Conservation (phyloP, 495 filamentous ascomycete species). For the Penicillium dipodomyicola region DNA sequence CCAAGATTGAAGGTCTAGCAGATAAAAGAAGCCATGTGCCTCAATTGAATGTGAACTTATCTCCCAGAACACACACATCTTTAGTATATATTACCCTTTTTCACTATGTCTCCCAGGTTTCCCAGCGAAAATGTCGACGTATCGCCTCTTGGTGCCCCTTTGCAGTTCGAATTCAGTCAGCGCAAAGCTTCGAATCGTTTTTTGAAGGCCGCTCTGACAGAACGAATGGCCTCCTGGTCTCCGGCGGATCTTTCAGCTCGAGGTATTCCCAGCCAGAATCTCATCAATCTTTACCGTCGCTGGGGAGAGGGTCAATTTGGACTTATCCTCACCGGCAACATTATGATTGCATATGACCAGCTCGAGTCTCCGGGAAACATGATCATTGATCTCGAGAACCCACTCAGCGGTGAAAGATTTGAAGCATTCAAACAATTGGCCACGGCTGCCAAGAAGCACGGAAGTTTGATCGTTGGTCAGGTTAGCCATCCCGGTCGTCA, state of each 20-base stretch:
- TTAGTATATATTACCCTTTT: not conserved
- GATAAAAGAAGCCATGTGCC: conserved; percentile 1
- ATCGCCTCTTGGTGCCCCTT: conserved; percentile 51
- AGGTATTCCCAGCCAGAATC: conserved; percentile 56
- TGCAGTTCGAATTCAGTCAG: conserved; percentile 57
- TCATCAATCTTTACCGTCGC: conserved; percentile 57
- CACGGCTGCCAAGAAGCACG: conserved; percentile 47
- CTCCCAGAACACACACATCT: not conserved
- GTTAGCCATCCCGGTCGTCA: conserved; percentile 65
- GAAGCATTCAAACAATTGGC: conserved; percentile 56
- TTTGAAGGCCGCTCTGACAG: conserved; percentile 64
- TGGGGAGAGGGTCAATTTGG: conserved; percentile 60
- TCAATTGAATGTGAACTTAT: not conserved
- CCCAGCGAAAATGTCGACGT: conserved; percentile 39
- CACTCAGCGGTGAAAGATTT: conserved; percentile 54
- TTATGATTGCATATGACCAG: conserved; percentile 59
- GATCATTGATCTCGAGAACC: conserved; percentile 50
- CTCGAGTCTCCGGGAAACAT: conserved; percentile 57
- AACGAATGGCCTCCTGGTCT: conserved; percentile 57
- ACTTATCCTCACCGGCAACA: conserved; percentile 59
- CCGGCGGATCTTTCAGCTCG: conserved; percentile 44
- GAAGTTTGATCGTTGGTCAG: conserved; percentile 56
- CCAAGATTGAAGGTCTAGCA: not conserved
- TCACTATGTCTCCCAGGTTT: not conserved
- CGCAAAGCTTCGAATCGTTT: conserved; percentile 57